Evolutionary conservation across 352 stramenopile species (phyloP).

Genomic region (Halophytophthora batemanensis): DNA sequence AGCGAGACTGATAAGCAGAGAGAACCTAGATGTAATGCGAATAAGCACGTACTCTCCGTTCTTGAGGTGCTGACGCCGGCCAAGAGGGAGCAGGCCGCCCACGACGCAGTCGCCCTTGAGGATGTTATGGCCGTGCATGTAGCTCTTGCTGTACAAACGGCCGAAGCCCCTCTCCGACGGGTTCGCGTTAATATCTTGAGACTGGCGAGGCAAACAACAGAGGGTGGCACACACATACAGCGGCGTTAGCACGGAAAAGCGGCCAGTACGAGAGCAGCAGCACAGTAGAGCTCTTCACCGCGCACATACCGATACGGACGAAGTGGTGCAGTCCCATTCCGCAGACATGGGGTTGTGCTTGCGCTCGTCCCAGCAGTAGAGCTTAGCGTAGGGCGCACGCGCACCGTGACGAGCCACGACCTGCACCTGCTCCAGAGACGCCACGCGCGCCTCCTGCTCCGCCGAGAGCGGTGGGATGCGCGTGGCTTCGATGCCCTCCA

Average conservation of each 20-base stretch:
- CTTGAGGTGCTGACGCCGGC: conserved; percentile 75
- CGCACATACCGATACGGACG: conserved; percentile 62
- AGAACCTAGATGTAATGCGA: not conserved
- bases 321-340: conserved; percentile 70
- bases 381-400: conserved; percentile 59
- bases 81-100: conserved; percentile 64
- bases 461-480: conserved; percentile 58
- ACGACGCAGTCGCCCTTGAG: conserved; percentile 72
- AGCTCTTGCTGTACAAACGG: conserved; percentile 76
- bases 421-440: conserved; percentile 81
- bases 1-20: conserved; percentile 1
- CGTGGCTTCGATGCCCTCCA: conserved; percentile 53
- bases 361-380: conserved; percentile 78
- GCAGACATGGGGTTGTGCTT: conserved; percentile 72
- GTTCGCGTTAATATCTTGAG: conserved; percentile 64
- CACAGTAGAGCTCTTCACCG: not conserved
- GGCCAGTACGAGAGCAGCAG: not conserved
- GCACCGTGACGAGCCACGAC: conserved; percentile 78
- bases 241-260: conserved; percentile 2
- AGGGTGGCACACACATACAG: not conserved
- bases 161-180: conserved; percentile 49
- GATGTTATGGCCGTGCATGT: conserved; percentile 75
- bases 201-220: conserved; percentile 31
- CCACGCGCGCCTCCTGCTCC: conserved; percentile 52
- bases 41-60: conserved; percentile 50